Evolutionary conservation across 2,329 filamentous ascomycete genomes (phyloP).

Genomic region (Fusarium sp.): DNA sequence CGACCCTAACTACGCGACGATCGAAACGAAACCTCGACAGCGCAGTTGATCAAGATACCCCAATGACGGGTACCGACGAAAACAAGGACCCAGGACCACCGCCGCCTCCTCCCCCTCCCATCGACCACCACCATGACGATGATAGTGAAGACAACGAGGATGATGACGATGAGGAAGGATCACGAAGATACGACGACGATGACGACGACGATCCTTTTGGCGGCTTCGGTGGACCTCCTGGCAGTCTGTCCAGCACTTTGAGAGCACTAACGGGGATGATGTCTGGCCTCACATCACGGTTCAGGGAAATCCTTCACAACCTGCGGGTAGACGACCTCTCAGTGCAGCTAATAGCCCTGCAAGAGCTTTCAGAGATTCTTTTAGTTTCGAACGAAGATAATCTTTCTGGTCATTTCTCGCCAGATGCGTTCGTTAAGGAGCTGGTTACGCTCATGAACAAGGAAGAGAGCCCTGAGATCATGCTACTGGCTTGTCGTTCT

Average conservation of each 20-base stretch:
- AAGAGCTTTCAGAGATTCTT: conserved; percentile 92
- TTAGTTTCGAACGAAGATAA: conserved; percentile 97
- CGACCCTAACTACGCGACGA: conserved; percentile 58
- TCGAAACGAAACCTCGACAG: conserved; percentile 67
- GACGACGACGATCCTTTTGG: conserved; percentile 73
- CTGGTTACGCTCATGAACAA: conserved; percentile 92
- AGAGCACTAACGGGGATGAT: conserved; percentile 92
- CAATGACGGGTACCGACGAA: conserved; percentile 78
- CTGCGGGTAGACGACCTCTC: conserved; percentile 89
- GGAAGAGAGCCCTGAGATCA: conserved; percentile 95
- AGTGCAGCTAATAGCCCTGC: conserved; percentile 89
- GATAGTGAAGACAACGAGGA: conserved; percentile 52
- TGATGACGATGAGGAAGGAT: conserved; percentile 50
- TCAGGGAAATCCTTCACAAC: conserved; percentile 81
- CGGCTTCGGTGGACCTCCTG: conserved; percentile 73
- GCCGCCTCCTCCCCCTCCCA: conserved; percentile 58
- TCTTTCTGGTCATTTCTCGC: conserved; percentile 91
- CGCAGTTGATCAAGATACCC: conserved; percentile 71
- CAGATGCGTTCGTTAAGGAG: conserved; percentile 95
- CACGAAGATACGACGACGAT: conserved; percentile 66
- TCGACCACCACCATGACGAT: conserved; percentile 54
- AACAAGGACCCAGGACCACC: conserved; percentile 57
- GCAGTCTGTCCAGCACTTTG: conserved; percentile 80
- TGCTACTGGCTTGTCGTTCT: conserved; percentile 95
- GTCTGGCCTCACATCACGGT: conserved; percentile 81